These are phyloP conservation scores for Chaetomium globosum DNA, from an alignment of 2,329 filamentous ascomycete species.

Conservation along the genomic window DNA sequence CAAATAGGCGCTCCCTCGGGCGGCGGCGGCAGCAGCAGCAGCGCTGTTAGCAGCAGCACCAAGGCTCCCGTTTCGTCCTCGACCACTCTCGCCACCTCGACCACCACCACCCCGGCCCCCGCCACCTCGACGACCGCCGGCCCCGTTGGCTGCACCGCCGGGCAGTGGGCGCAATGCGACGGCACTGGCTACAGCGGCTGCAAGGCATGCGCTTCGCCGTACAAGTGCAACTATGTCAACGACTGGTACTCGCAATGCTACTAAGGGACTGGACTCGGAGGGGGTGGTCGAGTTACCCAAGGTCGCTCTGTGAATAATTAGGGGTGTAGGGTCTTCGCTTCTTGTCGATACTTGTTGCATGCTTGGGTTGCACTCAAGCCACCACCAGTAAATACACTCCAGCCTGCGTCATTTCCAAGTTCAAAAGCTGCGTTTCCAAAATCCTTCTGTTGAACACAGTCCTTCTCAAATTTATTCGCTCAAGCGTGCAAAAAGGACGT, in stretches of 20 bases:
- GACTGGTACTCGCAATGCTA: slow-evolving; percentile 31
- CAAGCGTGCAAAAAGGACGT: not conserved
- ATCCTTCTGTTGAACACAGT: too few relatives aligned
- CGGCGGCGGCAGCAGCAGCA: slow-evolving; percentile 24
- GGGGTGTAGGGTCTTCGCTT: slow-evolving; percentile 22
- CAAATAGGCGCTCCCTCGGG: slow-evolving; percentile 26
- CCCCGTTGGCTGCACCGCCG: slow-evolving; percentile 31
- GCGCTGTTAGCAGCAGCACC: slow-evolving; percentile 17
- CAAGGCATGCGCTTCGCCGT: slow-evolving; percentile 36
- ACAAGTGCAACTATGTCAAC: slow-evolving; percentile 37
- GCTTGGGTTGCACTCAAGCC: not conserved
- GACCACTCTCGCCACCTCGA: slow-evolving; percentile 31
- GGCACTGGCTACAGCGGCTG: slow-evolving; percentile 37
- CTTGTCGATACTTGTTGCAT: slow-evolving; percentile 32
- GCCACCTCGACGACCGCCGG: slow-evolving; percentile 25
- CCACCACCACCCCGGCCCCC: slow-evolving; percentile 28
- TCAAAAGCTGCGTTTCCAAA: not conserved
- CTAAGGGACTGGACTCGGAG: not conserved
- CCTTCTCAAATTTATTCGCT: not conserved
- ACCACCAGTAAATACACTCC: slow-evolving; percentile 1
- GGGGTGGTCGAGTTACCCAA: not conserved
- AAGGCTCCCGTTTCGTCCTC: slow-evolving; percentile 18
- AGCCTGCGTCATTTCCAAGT: not conserved
- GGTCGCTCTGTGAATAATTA: slow-evolving; percentile 23
- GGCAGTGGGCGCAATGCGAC: slow-evolving; percentile 38